Conservation (phyloP, 106 monocot genomes). For the Xerophyta viscosa region DNA sequence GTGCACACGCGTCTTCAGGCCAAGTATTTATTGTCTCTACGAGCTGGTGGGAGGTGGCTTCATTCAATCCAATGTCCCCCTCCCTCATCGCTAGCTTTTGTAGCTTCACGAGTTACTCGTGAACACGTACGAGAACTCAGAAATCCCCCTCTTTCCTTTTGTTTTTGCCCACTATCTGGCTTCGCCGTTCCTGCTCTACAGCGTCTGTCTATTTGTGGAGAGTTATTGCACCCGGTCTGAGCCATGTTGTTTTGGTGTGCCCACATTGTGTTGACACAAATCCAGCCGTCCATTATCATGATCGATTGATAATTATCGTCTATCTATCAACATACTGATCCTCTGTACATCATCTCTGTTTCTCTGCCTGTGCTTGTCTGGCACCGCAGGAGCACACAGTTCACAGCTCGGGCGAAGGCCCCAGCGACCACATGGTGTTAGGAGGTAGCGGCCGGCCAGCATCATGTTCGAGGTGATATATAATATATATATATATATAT, state of each 20-base stretch:
- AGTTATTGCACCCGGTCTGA: background rate
- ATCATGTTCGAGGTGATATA: too few relatives aligned
- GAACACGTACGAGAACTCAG: background rate
- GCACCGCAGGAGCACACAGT: background rate
- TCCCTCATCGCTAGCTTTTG: too few relatives aligned
- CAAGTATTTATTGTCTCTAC: background rate
- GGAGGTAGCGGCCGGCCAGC: too few relatives aligned
- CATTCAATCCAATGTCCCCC: constrained; percentile 1
- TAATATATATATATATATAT: too few relatives aligned
- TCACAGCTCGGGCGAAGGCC: background rate
- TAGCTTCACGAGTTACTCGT: constrained; percentile 8
- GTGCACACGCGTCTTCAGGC: background rate
- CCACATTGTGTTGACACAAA: background rate
- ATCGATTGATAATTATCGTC: too few relatives aligned
- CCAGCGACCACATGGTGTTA: constrained; percentile 6
- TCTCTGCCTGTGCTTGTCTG: background rate
- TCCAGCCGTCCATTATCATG: background rate
- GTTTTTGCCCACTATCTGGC: too few relatives aligned
- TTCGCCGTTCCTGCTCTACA: too few relatives aligned
- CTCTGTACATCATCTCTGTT: background rate
- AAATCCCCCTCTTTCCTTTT: too few relatives aligned
- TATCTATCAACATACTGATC: background rate
- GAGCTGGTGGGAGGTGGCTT: background rate
- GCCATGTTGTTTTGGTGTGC: constrained; percentile 2
- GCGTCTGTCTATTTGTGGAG: constrained; percentile 4